These are phyloP conservation scores for Pseudozyma tsukubaensis DNA, from an alignment of 1,284 basidiomycete species.

Conservation along the genomic window DNA sequence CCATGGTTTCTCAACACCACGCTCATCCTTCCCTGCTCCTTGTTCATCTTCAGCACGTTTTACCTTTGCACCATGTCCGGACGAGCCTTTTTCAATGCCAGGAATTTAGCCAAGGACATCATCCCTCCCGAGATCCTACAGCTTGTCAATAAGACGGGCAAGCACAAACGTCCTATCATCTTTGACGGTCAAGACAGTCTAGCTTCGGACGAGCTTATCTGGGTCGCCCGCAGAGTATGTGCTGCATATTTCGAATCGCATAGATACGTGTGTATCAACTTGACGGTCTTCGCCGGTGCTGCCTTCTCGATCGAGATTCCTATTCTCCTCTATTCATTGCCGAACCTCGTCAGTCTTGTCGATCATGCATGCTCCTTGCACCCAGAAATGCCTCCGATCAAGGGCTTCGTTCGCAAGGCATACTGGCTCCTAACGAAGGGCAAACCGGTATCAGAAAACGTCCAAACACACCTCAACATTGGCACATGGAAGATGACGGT, in stretches of 20 bases:
- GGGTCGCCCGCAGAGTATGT: conserved; percentile 7
- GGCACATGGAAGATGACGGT: conserved; percentile 20
- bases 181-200: neutral
- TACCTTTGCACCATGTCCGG: conserved; percentile 1
- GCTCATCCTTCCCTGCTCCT: conserved; percentile 7
- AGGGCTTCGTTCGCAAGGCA: neutral
- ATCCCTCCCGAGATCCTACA: conserved; percentile 2
- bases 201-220: conserved; percentile 7
- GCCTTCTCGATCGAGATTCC: conserved; percentile 5
- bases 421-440: conserved; percentile 20
- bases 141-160: neutral
- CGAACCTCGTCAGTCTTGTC: conserved; percentile 16
- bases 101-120: neutral
- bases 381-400: neutral
- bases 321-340: conserved; percentile 7
- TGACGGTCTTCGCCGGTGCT: conserved; percentile 5
- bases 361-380: conserved; percentile 12
- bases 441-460: neutral
- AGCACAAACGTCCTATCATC: neutral
- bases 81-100: conserved; percentile 6
- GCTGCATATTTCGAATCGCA: conserved; percentile 11
- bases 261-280: conserved; percentile 13
- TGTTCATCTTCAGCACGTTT: conserved; percentile 3
- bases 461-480: neutral
- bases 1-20: conserved; percentile 5